phyloP scores from a whole-genome alignment of 163 green algal genomes.

The Volvox carteri region DNA sequence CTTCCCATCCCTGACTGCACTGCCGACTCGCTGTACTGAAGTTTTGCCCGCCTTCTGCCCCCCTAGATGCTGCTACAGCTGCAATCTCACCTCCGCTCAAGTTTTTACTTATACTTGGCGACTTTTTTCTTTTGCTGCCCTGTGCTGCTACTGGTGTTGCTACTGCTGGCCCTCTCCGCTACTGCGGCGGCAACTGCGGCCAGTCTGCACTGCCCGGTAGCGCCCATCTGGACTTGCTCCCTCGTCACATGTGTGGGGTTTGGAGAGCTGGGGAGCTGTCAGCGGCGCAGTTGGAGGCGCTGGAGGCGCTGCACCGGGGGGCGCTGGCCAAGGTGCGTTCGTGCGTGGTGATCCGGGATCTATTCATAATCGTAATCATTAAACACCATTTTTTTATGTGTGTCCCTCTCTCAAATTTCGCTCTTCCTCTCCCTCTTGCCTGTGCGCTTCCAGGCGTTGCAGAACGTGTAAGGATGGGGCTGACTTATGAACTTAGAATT shows the following conservation, averaged over 20 bases:
- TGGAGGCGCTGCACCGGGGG: slow-evolving; percentile 42
- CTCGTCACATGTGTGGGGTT: slow-evolving; percentile 35
- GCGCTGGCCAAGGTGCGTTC: slow-evolving; percentile 31
- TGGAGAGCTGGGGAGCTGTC: slow-evolving; percentile 33
- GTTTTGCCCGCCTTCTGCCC: not conserved
- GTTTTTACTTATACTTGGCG: not conserved
- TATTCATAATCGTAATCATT: not conserved
- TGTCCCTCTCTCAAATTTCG: not conserved
- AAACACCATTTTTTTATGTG: not conserved
- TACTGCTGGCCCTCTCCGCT: not conserved
- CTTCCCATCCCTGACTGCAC: not conserved
- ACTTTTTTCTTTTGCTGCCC: not conserved
- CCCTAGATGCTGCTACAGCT: not conserved
- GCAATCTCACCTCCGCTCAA: not conserved
- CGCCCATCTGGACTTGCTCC: slow-evolving; percentile 18
- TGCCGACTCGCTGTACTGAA: not conserved
- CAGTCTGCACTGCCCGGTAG: slow-evolving; percentile 22
- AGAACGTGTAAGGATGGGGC: no score
- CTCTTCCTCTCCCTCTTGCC: not conserved
- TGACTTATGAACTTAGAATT: no score
- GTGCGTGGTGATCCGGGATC: not conserved
- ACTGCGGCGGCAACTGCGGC: not conserved
- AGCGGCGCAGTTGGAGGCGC: slow-evolving; percentile 54
- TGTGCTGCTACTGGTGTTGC: not conserved
- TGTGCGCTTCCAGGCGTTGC: not conserved